A percentile compares a stretch with the other conserved stretches of the same genome.
Conservation (phyloP, 164 flowering plant genomes). For the Nelumbo lutea region DNA sequence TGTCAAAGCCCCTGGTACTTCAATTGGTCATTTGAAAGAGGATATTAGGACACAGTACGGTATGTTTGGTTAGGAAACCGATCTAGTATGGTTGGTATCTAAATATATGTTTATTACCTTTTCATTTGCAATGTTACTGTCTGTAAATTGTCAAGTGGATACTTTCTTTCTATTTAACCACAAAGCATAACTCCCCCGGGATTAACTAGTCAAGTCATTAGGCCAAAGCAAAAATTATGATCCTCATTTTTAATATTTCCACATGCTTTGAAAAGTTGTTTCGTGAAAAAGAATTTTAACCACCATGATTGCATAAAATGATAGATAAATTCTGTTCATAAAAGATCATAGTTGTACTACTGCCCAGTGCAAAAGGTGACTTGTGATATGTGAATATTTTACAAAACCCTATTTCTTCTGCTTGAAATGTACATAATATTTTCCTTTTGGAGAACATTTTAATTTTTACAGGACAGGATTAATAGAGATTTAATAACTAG, state of each 20-base stretch:
- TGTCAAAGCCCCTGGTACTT: constrained; percentile 74
- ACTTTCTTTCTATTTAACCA: neutral
- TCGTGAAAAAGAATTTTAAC: neutral
- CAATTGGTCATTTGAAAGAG: constrained; percentile 57
- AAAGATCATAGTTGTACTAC: neutral
- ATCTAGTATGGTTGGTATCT: neutral
- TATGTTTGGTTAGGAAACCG: constrained; percentile 19
- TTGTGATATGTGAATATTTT: neutral
- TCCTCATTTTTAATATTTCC: neutral
- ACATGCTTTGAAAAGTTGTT: neutral
- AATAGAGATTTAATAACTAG: too few species aligned
- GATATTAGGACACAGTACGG: constrained; percentile 50
- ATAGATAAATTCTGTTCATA: neutral
- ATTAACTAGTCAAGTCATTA: neutral
- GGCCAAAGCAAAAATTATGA: neutral
- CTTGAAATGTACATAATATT: too few species aligned
- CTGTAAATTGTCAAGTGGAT: neutral
- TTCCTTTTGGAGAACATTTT: too few species aligned
- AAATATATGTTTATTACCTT: neutral
- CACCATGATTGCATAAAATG: neutral
- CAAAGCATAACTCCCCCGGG: neutral
- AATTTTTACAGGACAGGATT: too few species aligned
- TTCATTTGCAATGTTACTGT: neutral
- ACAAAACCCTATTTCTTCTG: neutral
- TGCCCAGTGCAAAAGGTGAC: neutral